Evolutionary conservation across 2,329 filamentous ascomycete genomes (phyloP), one percentile per base, ranked within the genome.

Genomic region (Calonectria pauciramosa): DNA sequence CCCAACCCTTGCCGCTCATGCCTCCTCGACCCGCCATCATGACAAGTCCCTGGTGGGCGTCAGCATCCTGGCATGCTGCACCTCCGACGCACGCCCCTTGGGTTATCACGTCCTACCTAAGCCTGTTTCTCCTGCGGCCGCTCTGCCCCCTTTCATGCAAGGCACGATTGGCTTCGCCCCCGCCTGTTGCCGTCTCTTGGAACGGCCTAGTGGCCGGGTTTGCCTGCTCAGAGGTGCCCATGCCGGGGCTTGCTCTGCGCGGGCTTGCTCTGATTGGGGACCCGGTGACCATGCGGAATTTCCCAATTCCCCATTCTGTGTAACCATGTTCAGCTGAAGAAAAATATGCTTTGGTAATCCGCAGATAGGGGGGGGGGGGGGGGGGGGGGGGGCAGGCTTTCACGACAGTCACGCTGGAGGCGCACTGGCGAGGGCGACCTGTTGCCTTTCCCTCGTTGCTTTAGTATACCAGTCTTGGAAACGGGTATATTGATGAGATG

Each of bases 81-180:
- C 47, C 68, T 64, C 20, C 26, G 59, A 65, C 28, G 47, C 59
- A 70, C 59, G 34, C 59, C 47, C 68, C 47, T 51, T 63, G 49
- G 51, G 26, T 28, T n/a, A 49, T 28, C 28, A 23, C 26, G 28
- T 38, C 28, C 18, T 54, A 23, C 38, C 30, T 65, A 36, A 41
- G 32, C 49, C 47, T 47, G n/a, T 49, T 60, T 26, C 7, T 26
- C 7, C 30, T 9, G 47, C 52, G 28, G 20, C 28, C n/a, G 26
- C 38, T 56, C 28, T 65, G 34, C 68, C 34, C 44, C 68, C 44
- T 47, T 47, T 54, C 20, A 49, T 65, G 56, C 68, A 70, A 70
- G 68, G 59, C 68, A 70, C 56, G 56, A 47, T 41, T 38, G 56
- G 26, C 44, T 51, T 64, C 49, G 68, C 32, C 59, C 23, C 56